phyloP scores from a whole-genome alignment of 2,329 filamentous ascomycete genomes.

The Pyricularia pennisetigena region DNA sequence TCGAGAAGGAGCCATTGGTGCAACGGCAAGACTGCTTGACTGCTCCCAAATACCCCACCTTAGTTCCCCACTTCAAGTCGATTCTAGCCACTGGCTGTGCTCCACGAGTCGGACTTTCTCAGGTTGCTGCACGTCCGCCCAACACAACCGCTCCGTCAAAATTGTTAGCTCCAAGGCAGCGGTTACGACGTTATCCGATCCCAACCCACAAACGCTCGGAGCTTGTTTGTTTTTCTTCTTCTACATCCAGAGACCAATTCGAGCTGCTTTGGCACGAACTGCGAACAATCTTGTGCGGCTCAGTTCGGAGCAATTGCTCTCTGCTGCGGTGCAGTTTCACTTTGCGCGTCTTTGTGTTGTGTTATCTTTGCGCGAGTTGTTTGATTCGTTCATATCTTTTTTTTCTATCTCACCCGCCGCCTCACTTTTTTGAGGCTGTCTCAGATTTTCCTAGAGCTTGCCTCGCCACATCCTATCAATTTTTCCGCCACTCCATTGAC shows the following conservation, averaged over 20 bases:
- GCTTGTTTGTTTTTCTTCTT: slow-evolving; percentile 1
- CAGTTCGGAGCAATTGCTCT: not conserved
- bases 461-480: not conserved
- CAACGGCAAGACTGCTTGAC: not conserved
- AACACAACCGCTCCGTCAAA: slow-evolving; percentile 7
- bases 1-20: not conserved
- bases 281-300: not conserved
- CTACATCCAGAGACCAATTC: not conserved
- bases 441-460: not conserved
- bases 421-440: not conserved
- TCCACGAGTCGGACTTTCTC: slow-evolving; percentile 5
- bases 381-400: slow-evolving; percentile 1
- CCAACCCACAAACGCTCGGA: not conserved
- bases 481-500: not conserved
- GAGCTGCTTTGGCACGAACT: not conserved
- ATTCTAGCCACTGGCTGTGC: slow-evolving; percentile 6
- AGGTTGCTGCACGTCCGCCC: slow-evolving; percentile 5
- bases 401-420: not conserved
- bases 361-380: slow-evolving; percentile 1
- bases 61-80: slow-evolving; percentile 3
- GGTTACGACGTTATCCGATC: not conserved
- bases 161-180: not conserved
- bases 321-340: not conserved
- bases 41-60: not conserved
- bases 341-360: not conserved